Base-by-base conservation (phyloP, 2,329 filamentous ascomycete species). In the Colletotrichum higginsianum region DNA sequence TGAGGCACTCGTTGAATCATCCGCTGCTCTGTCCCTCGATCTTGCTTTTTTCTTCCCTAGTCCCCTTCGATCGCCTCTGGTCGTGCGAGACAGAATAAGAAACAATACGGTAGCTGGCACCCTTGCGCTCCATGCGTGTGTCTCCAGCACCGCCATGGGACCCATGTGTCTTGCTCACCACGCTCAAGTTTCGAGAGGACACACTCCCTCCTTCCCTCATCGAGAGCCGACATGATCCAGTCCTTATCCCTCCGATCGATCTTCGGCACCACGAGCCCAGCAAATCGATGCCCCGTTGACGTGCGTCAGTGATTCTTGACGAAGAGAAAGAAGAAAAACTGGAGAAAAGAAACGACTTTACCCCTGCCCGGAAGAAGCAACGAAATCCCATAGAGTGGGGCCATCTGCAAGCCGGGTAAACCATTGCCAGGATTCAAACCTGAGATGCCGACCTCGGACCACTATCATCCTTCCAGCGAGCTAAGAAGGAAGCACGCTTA, bases 221-320 rank as follows among this genome's bases (percentile, higher is more conserved):
- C 35, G 12, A 56, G 35, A 56, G 53, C 7, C 35, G 9, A 21
- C 8, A 42, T 16, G 35, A 38, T 35, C 35, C 65, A 30, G 56
- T 26, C 35, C 26, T 50, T 65, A 60, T 58, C 68, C 65, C 53
- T 71, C 46, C 68, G 65, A 71, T 68, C 68, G 68, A 71, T 71
- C 68, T 53, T 58, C 46, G 21, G 35, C 65, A 46, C 65, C 63
- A 68, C 18, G 53, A 49, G 38, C 47, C 35, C 35, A 38, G 35
- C 9, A 38, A 11, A 38, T 38, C 44, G 52, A 63, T 71, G 65
- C 64, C 47, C 63, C 30, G 57, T 50, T 38, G 16, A 68, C 46
- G 63, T 67, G 46, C 49, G 40, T 56, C 38, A 56, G 38, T 50
- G 5, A 16, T 23, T 57, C 38, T 26, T 69, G 38, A 60, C 23